Conservation (phyloP, 192 early-diverging fungal species). For the Entrophospora sp. region DNA sequence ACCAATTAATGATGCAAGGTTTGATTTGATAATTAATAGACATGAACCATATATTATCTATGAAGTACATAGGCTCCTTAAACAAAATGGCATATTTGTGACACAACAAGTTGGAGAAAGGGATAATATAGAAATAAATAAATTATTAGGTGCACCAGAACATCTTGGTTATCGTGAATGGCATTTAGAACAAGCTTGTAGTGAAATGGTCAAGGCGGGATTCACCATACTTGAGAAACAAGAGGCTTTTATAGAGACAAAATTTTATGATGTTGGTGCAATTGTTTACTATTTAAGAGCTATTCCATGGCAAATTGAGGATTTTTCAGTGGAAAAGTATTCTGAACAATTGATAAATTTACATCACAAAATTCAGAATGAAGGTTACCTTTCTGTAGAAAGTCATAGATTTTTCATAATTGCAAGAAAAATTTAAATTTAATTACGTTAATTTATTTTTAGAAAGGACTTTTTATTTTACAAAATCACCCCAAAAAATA, state of each 20-base stretch:
- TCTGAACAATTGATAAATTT: conserved; percentile 20
- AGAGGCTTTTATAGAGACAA: conserved; percentile 14
- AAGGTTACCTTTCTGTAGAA: conserved; percentile 20
- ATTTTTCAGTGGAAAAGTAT: conserved; percentile 27
- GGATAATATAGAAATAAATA: conserved; percentile 20
- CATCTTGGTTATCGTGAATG: conserved; percentile 3
- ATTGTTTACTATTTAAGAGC: conserved; percentile 25
- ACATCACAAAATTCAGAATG: conserved; percentile 22
- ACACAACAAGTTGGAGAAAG: conserved; percentile 27
- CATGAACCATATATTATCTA: conserved; percentile 13
- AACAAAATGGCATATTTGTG: conserved; percentile 20
- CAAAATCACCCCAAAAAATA: no score
- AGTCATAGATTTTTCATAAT: conserved; percentile 23
- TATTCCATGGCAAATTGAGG: conserved; percentile 23
- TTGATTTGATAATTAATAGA: conserved; percentile 27
- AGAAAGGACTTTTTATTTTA: no score
- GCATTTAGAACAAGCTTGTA: conserved; percentile 15
- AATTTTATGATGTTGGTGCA: conserved; percentile 30
- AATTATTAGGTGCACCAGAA: conserved; percentile 23
- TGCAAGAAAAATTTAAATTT: conserved; percentile 13
- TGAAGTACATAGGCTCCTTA: conserved; percentile 22
- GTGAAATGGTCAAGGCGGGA: conserved; percentile 12
- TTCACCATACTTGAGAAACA: conserved; percentile 14
- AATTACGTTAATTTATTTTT: no score
- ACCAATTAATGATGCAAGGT: conserved; percentile 21